Evolutionary conservation across 352 stramenopile genomes (phyloP).

Genomic region (Pythium scleroteichum): DNA sequence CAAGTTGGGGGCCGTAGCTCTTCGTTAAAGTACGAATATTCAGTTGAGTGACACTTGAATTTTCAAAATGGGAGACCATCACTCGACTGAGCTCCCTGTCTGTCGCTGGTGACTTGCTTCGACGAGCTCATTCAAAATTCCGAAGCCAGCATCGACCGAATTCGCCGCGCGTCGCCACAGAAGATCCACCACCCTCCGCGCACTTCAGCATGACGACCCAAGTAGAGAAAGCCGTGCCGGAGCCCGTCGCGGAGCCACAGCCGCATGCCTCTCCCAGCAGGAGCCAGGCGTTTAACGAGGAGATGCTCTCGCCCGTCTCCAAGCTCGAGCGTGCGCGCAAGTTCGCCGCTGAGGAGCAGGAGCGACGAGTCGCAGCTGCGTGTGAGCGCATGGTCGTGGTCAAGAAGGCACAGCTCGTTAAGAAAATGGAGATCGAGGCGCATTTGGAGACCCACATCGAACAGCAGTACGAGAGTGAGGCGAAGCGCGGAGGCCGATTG

Average conservation of each 20-base stretch:
- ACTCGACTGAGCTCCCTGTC: constrained; percentile 10
- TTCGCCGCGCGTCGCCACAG: no score
- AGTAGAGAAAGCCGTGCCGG: constrained; percentile 35
- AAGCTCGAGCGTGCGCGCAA: constrained; percentile 73
- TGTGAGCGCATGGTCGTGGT: constrained; percentile 48
- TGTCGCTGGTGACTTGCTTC: constrained; percentile 1
- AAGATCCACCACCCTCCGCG: neutral
- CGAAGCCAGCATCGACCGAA: constrained; percentile 8
- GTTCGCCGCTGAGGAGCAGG: constrained; percentile 60
- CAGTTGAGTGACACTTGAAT: constrained; percentile 34
- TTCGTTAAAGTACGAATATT: constrained; percentile 15
- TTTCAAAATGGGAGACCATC: constrained; percentile 29
- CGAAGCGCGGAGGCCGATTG: constrained; percentile 32
- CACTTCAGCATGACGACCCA: constrained; percentile 49
- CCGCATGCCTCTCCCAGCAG: constrained; percentile 34
- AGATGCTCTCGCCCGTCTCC: constrained; percentile 64
- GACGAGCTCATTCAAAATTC: constrained; percentile 21
- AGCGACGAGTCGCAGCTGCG: constrained; percentile 63
- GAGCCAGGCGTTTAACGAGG: constrained; percentile 38
- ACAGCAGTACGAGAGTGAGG: constrained; percentile 25
- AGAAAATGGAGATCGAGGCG: constrained; percentile 59
- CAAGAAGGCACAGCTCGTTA: constrained; percentile 58
- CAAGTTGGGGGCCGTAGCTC: neutral
- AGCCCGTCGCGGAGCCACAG: constrained; percentile 16
- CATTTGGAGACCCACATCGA: constrained; percentile 47